Conservation (phyloP, 2,329 filamentous ascomycete genomes). For the Colletotrichum abscissum region DNA sequence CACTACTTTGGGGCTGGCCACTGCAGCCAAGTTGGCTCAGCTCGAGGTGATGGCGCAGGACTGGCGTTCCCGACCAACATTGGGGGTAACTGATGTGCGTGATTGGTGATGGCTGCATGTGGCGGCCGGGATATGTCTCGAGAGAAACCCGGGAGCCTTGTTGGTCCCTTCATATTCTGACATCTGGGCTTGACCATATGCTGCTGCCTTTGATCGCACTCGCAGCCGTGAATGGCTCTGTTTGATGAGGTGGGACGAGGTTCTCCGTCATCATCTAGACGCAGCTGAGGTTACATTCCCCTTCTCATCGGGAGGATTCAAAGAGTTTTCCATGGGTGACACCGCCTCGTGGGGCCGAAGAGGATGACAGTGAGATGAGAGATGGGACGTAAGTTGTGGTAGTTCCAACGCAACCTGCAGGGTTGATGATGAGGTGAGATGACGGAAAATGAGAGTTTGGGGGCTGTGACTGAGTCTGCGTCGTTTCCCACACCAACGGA, state of each 20-base stretch:
- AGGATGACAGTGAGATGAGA: conserved; percentile 9
- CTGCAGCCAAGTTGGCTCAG: conserved; percentile 28
- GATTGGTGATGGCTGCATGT: conserved; percentile 17
- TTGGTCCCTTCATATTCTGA: not conserved
- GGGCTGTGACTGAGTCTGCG: conserved; percentile 1
- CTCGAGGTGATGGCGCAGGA: conserved; percentile 31
- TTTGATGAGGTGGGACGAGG: not conserved
- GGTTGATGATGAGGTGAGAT: conserved; percentile 35
- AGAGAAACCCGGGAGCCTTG: conserved; percentile 6
- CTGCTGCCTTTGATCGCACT: conserved; percentile 6
- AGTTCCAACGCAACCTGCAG: conserved; percentile 21
- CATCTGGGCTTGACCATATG: not conserved
- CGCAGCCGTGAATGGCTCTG: not conserved
- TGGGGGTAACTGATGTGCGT: not conserved
- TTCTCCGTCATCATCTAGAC: not conserved
- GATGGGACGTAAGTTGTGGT: conserved; percentile 13
- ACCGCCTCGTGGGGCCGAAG: conserved; percentile 7
- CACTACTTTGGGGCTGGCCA: conserved; percentile 10
- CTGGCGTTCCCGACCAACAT: conserved; percentile 1
- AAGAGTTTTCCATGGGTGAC: not conserved
- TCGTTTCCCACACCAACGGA: not conserved
- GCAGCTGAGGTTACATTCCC: not conserved
- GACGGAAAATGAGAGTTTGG: conserved; percentile 19
- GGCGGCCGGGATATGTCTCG: conserved; percentile 17
- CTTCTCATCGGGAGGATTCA: not conserved